Percentiles rank a stretch among this genome's conserved stretches.
These are phyloP conservation scores for Thalassiosira hispida DNA, from an alignment of 352 stramenopile genomes.

Conservation along the genomic window DNA sequence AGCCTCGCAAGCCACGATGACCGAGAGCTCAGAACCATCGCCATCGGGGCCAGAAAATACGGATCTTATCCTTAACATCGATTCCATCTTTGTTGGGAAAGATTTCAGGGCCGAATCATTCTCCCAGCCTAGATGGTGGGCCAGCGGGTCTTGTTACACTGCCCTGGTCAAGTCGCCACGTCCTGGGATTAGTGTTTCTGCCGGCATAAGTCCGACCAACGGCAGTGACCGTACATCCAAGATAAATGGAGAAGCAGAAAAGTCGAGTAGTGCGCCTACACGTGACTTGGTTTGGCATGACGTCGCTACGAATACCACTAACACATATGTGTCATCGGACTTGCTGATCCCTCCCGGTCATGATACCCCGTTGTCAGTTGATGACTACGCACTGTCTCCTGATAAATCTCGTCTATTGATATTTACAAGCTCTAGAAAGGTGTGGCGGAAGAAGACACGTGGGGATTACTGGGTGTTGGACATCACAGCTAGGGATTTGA, in stretches of 20 bases:
- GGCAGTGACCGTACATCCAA: conserved; percentile 2
- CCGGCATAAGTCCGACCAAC: not conserved
- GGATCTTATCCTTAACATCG: conserved; percentile 30
- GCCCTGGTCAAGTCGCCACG: conserved; percentile 26
- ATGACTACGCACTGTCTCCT: conserved; percentile 39
- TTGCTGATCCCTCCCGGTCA: conserved; percentile 41
- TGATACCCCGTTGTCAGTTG: conserved; percentile 27
- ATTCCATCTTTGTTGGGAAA: conserved; percentile 54
- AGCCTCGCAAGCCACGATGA: too few species aligned
- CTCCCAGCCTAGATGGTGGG: conserved; percentile 47
- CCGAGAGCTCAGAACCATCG: too few species aligned
- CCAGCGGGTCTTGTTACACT: conserved; percentile 46
- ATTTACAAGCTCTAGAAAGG: conserved; percentile 45
- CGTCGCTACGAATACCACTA: conserved; percentile 37
- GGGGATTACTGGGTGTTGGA: conserved; percentile 56
- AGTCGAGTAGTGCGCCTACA: not conserved
- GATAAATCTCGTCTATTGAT: conserved; percentile 44
- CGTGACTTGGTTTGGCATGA: conserved; percentile 50
- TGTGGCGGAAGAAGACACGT: conserved; percentile 49
- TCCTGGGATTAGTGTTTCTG: not conserved
- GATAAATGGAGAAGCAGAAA: not conserved
- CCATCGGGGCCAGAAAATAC: not conserved
- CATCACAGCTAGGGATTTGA: conserved; percentile 41
- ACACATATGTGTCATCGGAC: conserved; percentile 38
- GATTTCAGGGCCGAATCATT: conserved; percentile 45